Evolutionary conservation across 495 filamentous ascomycete genomes (phyloP), one percentile per base, ranked within the genome.

Genomic region (Pseudoneurospora amorphoporcata): DNA sequence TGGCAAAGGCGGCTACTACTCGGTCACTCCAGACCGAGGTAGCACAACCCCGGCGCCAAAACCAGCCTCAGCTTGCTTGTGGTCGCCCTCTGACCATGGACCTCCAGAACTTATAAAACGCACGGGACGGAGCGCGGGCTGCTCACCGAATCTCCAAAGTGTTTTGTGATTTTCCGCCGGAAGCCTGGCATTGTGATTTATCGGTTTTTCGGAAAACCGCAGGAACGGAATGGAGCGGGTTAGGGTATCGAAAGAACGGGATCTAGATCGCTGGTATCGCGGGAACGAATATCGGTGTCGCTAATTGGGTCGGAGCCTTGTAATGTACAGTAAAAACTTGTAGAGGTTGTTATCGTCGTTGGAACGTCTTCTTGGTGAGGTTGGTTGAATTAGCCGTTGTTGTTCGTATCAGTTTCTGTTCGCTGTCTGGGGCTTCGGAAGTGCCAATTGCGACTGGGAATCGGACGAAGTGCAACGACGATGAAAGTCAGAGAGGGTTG

Each of bases 61-160:
- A 6, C 19, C 29, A 42, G 32, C 14, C 14, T 9, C 23, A 32
- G n/a, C 37, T 45, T 45, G 68, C 39, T 17, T n/a, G 17, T 12
- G 35, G 17, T 29, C 35, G 68, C 17, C 35, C 19, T 69, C 35
- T 8, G 19, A 69, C 23, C 68, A 69, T 58, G 70, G 65, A 45
- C 16, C 37, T 58, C 35, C 3, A 8, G 38, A 71, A 71, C 35
- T 35, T 39, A 35, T n/a, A 40, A 65, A 58, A 35, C 35, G 35
- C 61, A 40, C n/a, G 70, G 32, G 16, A 69, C n/a, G 70, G 32
- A 17, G 45, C 37, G 35, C 10, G 39, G 68, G 35, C n/a, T 39
- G 70, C 79, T 79, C 77, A 82, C 81, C 47, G 70, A 77, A 23
- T 80, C 79, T 68, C 79, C 80, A 68, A 82, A 80, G 41, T 77